A percentile compares a stretch with the other conserved stretches of the same genome.
phyloP scores from a whole-genome alignment of 1,284 basidiomycete species.

The Fistulina hepatica region DNA sequence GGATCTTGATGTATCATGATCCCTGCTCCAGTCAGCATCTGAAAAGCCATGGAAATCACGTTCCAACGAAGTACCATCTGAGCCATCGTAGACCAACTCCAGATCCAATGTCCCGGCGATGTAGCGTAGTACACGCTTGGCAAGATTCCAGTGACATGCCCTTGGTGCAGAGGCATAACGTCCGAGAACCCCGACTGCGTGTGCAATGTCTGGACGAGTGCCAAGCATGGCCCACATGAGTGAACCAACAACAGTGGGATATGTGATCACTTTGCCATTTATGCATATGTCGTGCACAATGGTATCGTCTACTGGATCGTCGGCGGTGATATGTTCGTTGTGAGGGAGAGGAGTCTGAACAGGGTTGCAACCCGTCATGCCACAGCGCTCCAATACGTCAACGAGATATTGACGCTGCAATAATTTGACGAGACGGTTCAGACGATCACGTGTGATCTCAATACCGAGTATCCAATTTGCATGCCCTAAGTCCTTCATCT shows the following conservation, averaged over 20 bases:
- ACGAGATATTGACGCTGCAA: conserved; percentile 23
- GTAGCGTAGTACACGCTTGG: conserved; percentile 19
- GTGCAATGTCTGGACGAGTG: conserved; percentile 17
- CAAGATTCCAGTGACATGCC: conserved; percentile 14
- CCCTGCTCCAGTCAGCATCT: conserved; percentile 17
- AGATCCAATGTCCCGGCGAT: conserved; percentile 16
- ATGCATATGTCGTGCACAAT: too few relatives aligned
- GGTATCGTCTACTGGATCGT: conserved; percentile 11
- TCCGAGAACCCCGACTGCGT: conserved; percentile 14
- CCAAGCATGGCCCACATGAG: conserved; percentile 17
- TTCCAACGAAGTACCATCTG: conserved; percentile 9
- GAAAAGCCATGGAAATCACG: conserved; percentile 16
- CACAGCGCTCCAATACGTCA: conserved; percentile 20
- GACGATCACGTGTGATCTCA: conserved; percentile 18
- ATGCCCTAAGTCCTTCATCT: conserved; percentile 23
- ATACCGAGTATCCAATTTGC: conserved; percentile 22
- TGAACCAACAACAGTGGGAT: conserved; percentile 15
- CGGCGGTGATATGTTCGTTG: conserved; percentile 7
- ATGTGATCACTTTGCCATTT: conserved; percentile 8
- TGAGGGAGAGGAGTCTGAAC: conserved; percentile 21
- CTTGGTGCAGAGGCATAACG: conserved; percentile 16
- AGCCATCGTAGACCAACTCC: conserved; percentile 12
- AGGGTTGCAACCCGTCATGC: conserved; percentile 18
- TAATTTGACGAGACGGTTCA: conserved; percentile 16
- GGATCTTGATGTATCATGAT: conserved; percentile 14